A percentile compares a stretch with the other conserved stretches of the same genome.
These are phyloP conservation scores for Globisporangium recalcitrans DNA, from an alignment of 352 stramenopile species.

Conservation along the genomic window DNA sequence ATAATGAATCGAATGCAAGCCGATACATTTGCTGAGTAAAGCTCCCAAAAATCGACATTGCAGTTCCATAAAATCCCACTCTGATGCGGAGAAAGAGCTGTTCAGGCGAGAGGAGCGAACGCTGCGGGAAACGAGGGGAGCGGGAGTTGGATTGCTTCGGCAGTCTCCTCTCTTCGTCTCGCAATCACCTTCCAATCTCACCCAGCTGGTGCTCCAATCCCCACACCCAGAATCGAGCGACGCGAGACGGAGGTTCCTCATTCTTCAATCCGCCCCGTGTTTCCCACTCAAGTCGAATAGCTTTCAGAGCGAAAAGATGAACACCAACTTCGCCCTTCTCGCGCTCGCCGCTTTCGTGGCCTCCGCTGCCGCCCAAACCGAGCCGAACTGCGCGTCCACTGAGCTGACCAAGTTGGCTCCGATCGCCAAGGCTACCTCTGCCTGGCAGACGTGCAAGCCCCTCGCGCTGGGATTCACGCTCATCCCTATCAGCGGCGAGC, in stretches of 20 bases:
- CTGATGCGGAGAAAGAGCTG: not conserved
- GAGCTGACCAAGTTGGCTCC: not conserved
- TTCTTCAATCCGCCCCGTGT: not conserved
- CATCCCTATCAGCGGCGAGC: constrained; percentile 1
- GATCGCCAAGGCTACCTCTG: not conserved
- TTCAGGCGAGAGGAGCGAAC: not conserved
- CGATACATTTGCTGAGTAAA: not conserved
- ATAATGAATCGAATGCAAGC: no score
- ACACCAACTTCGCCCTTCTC: not conserved
- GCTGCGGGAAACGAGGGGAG: not conserved
- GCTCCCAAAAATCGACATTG: not conserved
- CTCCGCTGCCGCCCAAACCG: not conserved
- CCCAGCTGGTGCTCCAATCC: not conserved
- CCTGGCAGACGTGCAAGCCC: not conserved
- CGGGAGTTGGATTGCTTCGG: not conserved
- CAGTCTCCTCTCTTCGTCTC: not conserved
- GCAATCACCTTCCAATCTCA: not conserved
- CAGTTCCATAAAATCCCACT: constrained; percentile 3
- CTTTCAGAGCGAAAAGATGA: not conserved
- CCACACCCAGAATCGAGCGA: not conserved
- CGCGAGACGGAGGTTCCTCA: not conserved
- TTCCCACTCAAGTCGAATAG: not conserved
- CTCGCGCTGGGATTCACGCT: not conserved
- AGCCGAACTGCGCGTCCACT: not conserved
- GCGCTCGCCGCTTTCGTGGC: not conserved